Conservation (phyloP, 2,329 filamentous ascomycete species). For the Purpureocillium takamizusanense region DNA sequence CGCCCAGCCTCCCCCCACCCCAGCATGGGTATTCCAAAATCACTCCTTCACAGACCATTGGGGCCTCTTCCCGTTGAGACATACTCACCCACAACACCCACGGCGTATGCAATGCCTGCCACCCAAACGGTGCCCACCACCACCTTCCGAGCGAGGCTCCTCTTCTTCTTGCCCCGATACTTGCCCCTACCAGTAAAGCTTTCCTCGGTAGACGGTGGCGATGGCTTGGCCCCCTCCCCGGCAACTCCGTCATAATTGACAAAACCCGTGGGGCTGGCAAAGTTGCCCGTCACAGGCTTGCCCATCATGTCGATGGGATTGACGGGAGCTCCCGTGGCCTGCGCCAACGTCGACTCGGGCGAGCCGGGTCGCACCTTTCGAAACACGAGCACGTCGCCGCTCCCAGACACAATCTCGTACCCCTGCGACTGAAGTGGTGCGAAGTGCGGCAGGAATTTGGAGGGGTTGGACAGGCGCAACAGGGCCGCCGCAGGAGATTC, state of each 20-base stretch:
- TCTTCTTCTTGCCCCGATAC: conserved; percentile 33
- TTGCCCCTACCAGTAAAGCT: background rate
- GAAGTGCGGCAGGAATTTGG: conserved; percentile 58
- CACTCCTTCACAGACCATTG: conserved; percentile 16
- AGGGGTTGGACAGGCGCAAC: conserved; percentile 50
- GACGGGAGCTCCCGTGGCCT: conserved; percentile 14
- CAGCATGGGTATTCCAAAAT: too few species aligned
- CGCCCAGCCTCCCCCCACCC: too few species aligned
- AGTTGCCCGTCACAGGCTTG: conserved; percentile 41
- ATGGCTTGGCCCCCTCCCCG: conserved; percentile 16
- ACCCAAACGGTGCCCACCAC: conserved; percentile 45
- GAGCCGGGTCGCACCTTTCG: conserved; percentile 39
- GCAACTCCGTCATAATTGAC: conserved; percentile 47
- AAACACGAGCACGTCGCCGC: conserved; percentile 56
- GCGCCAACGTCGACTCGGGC: conserved; percentile 6
- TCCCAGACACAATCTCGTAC: conserved; percentile 58
- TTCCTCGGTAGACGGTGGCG: conserved; percentile 27
- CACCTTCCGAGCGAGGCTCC: conserved; percentile 35
- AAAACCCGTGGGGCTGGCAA: conserved; percentile 57
- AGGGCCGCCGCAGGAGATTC: conserved; percentile 52
- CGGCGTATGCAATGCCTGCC: conserved; percentile 46
- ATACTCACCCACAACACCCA: conserved; percentile 50
- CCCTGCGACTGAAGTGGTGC: conserved; percentile 48
- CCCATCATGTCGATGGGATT: conserved; percentile 54
- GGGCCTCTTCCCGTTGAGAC: conserved; percentile 39